phyloP scores from a whole-genome alignment of 352 stramenopile genomes.

The Phytophthora pini region DNA sequence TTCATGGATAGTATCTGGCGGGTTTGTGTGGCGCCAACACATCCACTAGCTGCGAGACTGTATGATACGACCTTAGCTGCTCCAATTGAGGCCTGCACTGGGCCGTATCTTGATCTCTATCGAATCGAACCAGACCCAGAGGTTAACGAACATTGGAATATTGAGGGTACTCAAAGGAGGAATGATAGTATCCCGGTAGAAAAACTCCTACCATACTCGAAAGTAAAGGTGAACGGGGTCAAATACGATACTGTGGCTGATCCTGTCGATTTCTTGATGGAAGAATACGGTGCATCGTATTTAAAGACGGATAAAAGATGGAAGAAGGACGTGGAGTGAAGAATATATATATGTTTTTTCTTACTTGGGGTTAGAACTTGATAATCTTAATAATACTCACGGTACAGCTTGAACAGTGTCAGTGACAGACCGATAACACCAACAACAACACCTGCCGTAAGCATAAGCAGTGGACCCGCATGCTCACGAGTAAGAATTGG shows the following conservation, averaged over 20 bases:
- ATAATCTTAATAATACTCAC: slow-evolving; percentile 43
- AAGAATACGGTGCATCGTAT: slow-evolving; percentile 51
- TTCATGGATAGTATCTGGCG: slow-evolving; percentile 49
- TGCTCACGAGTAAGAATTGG: slow-evolving; percentile 52
- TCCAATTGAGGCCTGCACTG: slow-evolving; percentile 32
- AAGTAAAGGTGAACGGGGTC: slow-evolving; percentile 41
- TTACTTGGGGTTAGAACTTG: slow-evolving; percentile 17
- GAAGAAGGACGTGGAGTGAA: slow-evolving; percentile 7
- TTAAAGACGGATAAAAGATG: slow-evolving; percentile 24
- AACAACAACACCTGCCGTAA: slow-evolving; percentile 54
- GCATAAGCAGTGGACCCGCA: slow-evolving; percentile 66
- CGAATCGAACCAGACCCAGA: slow-evolving; percentile 34
- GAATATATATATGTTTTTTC: slow-evolving; percentile 27
- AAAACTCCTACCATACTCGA: slow-evolving; percentile 39
- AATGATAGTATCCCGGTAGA: slow-evolving; percentile 32
- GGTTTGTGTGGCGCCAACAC: slow-evolving; percentile 51
- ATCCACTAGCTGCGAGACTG: slow-evolving; percentile 44
- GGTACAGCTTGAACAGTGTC: slow-evolving; percentile 52
- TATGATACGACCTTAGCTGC: slow-evolving; percentile 38
- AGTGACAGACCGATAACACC: slow-evolving; percentile 45
- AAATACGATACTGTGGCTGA: slow-evolving; percentile 50
- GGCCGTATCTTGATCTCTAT: slow-evolving; percentile 57
- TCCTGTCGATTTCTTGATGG: slow-evolving; percentile 49
- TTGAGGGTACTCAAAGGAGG: slow-evolving; percentile 17
- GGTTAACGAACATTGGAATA: slow-evolving; percentile 13